Base-by-base conservation (phyloP, 176 grass and related monocot species). In the Oryza meyeriana region DNA sequence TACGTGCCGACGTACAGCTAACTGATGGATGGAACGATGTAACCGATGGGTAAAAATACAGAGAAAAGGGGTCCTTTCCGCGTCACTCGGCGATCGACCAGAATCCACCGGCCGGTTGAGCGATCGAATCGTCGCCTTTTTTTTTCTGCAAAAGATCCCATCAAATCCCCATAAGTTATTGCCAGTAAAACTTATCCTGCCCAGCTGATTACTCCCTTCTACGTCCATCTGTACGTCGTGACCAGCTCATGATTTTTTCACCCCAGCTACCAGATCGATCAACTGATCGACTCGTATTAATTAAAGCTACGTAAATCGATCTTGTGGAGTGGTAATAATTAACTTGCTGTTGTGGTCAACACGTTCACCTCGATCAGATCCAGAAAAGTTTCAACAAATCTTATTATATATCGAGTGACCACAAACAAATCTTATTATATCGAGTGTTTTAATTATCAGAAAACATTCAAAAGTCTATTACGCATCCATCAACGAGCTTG, bases 61-160 rank as follows among this genome's bases (percentile, higher is more conserved):
- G 33, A 0, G 25, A 26, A 11, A 69, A 71, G 28, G 1, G 8
- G 66, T 50, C 67, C 17, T 38, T 79, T 79, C 31, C 72, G 16
- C 67, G 76, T 79, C 72, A 12, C 58, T 59, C 70, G 3, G 1
- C 61, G 52, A 36, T 69, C 25, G 57, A 18, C 26, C 7, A 9
- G n/a, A 71, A 81, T 76, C 71, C 35, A 75, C 33, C 28, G 45
- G 70, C 61, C 22, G 34, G 62, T 74, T 36, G 42, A 39, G 55
- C 66, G 18, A 50, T 83, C 55, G 80, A 83, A 58, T 88, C 80
- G 40, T 73, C 27, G 14, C 42, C 35, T 73, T 83, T 78, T 72
- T 25, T 59, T n/a, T 55, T n/a, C 44, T 75, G 29, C 42, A 45
- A 24, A 74, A 52, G 25, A 14, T 69, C 12, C 39, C 57, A 42